Evolutionary conservation across 305 asterid species (phyloP).

Genomic region (Nicotiana rustica): DNA sequence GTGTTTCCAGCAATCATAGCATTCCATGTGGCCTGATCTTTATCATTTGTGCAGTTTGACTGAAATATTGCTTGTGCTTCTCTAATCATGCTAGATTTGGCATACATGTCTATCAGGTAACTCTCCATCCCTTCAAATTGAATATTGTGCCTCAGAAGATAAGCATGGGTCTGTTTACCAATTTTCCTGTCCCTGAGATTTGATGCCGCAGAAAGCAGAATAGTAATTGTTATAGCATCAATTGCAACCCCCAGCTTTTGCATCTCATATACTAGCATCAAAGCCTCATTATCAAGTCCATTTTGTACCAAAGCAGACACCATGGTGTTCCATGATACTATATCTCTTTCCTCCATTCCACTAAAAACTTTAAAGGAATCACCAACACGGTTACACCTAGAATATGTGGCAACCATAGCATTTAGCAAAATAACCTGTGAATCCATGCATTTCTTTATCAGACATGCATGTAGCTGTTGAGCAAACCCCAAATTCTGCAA

Average conservation of each 20-base stretch:
- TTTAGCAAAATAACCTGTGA: conserved; percentile 62
- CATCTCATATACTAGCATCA: conserved; percentile 87
- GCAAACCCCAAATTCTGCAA: conserved; percentile 61
- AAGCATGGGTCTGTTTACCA: conserved; percentile 85
- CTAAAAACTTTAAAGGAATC: conserved; percentile 70
- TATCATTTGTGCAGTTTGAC: conserved; percentile 43
- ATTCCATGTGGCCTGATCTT: conserved; percentile 81
- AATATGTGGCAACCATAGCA: conserved; percentile 73
- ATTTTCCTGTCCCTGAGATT: conserved; percentile 65
- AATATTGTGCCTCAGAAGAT: conserved; percentile 70
- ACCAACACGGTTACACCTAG: conserved; percentile 63
- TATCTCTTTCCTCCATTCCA: conserved; percentile 75
- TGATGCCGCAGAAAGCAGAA: conserved; percentile 83
- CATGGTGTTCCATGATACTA: conserved; percentile 94
- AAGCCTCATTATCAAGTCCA: conserved; percentile 69
- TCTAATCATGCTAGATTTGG: conserved; percentile 65
- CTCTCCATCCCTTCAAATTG: conserved; percentile 76
- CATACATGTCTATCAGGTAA: conserved; percentile 90
- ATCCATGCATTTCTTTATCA: conserved; percentile 57
- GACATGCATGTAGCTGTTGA: conserved; percentile 71
- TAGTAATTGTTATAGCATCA: conserved; percentile 74
- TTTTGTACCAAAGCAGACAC: conserved; percentile 82
- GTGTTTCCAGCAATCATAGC: conserved; percentile 81
- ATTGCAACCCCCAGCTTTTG: conserved; percentile 64
- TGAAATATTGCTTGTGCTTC: conserved; percentile 66